Evolutionary conservation across 768 basidiomycete genomes (phyloP), one percentile per base, ranked within the genome.

Genomic region (Boletales sp.): DNA sequence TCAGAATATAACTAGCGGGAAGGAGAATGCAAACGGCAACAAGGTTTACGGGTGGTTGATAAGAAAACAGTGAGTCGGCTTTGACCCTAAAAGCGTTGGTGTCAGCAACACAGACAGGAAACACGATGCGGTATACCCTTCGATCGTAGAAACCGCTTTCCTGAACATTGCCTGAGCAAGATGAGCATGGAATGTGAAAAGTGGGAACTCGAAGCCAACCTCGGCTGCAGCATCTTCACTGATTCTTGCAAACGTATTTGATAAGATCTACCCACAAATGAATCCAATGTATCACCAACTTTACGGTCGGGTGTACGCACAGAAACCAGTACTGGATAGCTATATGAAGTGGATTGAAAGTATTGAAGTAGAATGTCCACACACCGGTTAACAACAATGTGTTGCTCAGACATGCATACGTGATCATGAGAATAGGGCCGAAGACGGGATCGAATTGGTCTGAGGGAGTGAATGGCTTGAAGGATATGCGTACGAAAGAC

Each of bases 211-310:
- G 8, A 46, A 21, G 54, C 65, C 44, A 56, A 90, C 91, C 76
- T 96, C 93, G 1, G 94, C 93, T 1, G 82, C 84, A 30, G 95
- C 96, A 68, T 97, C 93, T 57, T 90, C 87, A 55, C 86, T 94
- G 60, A 98, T 92, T 8, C 80, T 89, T 1, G 94, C 85, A 65
- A 99, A 99, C 0, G 96, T 97, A 63, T 97, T 91, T 7, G 92
- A 92, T 21, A 99, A 73, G 43, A 98, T 97, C 90, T 92, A 58
- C 66, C 63, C 36, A 72, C 56, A 8, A 35, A 33, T 45, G 14
- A 30, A 35, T 49, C 25, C 47, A 30, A 12, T 14, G 14, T 9
- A 30, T 36, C 10, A 25, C 17, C 21, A 12, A 34, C 5, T 62
- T 60, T 10, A 33, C 18, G 11, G 37, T 19, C 36, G 30, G 5